Percentiles rank a stretch among this genome's conserved stretches.
phyloP scores from a whole-genome alignment of 345 rosid genomes.

The Balakata baccata region DNA sequence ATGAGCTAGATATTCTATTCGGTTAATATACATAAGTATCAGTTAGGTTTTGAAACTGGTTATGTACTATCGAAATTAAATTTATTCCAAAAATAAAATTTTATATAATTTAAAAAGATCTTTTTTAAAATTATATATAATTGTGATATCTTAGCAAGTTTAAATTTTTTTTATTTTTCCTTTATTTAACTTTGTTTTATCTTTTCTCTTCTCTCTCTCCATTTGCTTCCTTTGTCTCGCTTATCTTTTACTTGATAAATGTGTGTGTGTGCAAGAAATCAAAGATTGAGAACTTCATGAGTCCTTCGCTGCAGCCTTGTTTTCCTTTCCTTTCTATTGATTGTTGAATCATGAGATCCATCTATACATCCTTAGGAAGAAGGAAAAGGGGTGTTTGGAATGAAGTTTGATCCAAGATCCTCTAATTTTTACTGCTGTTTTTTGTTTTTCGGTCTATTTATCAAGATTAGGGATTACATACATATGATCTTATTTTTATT shows the following conservation, averaged over 20 bases:
- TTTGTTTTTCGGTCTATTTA: background rate
- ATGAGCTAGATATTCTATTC: too few relatives aligned
- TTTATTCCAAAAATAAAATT: too few relatives aligned
- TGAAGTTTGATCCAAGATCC: slow-evolving; percentile 52
- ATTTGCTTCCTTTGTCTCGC: slow-evolving; percentile 12
- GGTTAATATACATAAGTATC: too few relatives aligned
- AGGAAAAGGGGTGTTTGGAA: slow-evolving; percentile 54
- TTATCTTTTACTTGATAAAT: background rate
- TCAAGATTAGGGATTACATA: background rate
- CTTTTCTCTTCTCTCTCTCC: slow-evolving; percentile 2
- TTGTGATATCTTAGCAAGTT: too few relatives aligned
- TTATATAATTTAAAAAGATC: too few relatives aligned
- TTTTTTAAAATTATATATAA: too few relatives aligned
- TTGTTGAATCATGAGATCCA: slow-evolving; percentile 37
- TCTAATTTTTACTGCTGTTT: background rate
- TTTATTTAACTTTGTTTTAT: background rate
- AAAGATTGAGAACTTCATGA: slow-evolving; percentile 14
- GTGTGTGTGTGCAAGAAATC: slow-evolving; percentile 5
- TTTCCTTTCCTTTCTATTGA: slow-evolving; percentile 9
- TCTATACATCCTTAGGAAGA: slow-evolving; percentile 19
- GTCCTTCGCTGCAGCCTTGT: slow-evolving; percentile 25
- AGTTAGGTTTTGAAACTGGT: too few relatives aligned
- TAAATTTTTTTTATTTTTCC: background rate
- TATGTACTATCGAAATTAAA: too few relatives aligned
- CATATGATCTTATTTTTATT: background rate